Conservation (phyloP, 1,139 yeast genomes). For the Pichia norvegensis region DNA sequence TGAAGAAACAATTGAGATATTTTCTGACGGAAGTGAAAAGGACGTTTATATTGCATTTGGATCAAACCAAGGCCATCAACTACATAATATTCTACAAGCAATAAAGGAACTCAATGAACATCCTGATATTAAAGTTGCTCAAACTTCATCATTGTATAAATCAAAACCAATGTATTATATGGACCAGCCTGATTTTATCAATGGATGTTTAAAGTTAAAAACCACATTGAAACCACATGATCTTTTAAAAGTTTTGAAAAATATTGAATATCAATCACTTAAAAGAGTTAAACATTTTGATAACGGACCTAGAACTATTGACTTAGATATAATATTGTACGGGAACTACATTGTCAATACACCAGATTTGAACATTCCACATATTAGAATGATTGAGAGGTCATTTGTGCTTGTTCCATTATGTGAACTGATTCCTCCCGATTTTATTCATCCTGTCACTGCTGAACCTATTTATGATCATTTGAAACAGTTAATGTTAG, state of each 20-base stretch:
- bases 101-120: conserved; percentile 38
- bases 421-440: conserved; percentile 67
- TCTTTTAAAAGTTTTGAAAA: conserved; percentile 54
- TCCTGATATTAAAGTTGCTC: conserved; percentile 36
- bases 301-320: conserved; percentile 89
- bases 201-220: conserved; percentile 69
- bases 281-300: conserved; percentile 71
- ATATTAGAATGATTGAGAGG: conserved; percentile 78
- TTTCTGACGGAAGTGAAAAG: conserved; percentile 31
- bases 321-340: conserved; percentile 75
- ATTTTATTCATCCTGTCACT: conserved; percentile 66
- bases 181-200: conserved; percentile 76
- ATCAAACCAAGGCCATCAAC: conserved; percentile 70
- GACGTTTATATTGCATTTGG: conserved; percentile 81
- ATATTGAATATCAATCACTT: conserved; percentile 66
- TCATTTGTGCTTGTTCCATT: conserved; percentile 86
- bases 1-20: conserved; percentile 12
- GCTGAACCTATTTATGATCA: conserved; percentile 73
- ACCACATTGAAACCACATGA: conserved; percentile 54
- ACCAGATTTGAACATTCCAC: conserved; percentile 67
- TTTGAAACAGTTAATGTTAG: conserved; percentile 42
- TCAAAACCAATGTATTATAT: conserved; percentile 88
- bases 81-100: conserved; percentile 54
- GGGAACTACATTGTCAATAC: conserved; percentile 52
- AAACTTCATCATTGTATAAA: conserved; percentile 72